These are phyloP conservation scores for Pezicula neosporulosa DNA, from an alignment of 2,329 filamentous ascomycete species.

Conservation along the genomic window DNA sequence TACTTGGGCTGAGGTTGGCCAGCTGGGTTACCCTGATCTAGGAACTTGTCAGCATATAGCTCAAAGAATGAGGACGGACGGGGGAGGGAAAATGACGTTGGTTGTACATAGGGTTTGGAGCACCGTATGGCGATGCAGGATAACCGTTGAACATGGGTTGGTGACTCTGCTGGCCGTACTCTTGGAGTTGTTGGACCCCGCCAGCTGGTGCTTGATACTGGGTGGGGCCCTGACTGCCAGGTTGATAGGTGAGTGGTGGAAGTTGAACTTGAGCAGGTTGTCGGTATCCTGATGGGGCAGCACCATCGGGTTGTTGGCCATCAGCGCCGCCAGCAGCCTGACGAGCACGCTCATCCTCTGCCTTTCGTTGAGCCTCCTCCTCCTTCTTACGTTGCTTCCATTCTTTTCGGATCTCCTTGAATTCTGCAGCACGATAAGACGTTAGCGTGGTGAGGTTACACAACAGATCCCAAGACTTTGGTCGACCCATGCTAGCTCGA, in stretches of 20 bases:
- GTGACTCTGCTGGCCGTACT: constrained; percentile 44
- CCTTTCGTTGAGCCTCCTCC: constrained; percentile 85
- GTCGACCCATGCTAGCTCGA: constrained; percentile 40
- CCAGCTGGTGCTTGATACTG: constrained; percentile 65
- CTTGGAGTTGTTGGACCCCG: constrained; percentile 51
- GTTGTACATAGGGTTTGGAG: constrained; percentile 51
- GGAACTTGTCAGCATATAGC: constrained; percentile 18
- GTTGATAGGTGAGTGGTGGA: constrained; percentile 72
- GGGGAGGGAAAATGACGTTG: constrained; percentile 45
- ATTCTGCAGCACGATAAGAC: constrained; percentile 58
- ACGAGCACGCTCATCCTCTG: constrained; percentile 79
- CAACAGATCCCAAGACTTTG: constrained; percentile 25
- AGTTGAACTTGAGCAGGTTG: constrained; percentile 59
- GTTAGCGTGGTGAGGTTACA: constrained; percentile 24
- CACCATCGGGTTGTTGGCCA: constrained; percentile 47
- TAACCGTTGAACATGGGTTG: constrained; percentile 54
- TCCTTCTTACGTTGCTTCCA: constrained; percentile 99
- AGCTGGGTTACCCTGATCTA: constrained; percentile 24
- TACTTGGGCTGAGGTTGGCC: constrained; percentile 25
- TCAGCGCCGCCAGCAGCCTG: constrained; percentile 52
- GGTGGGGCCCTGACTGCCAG: constrained; percentile 48
- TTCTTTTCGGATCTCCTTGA: constrained; percentile 98
- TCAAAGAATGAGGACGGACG: constrained; percentile 8
- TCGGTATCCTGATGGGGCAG: constrained; percentile 45
- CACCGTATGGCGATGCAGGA: constrained; percentile 54